Evolutionary conservation across 2,329 filamentous ascomycete genomes (phyloP).

Genomic region (Arachnopeziza araneosa): DNA sequence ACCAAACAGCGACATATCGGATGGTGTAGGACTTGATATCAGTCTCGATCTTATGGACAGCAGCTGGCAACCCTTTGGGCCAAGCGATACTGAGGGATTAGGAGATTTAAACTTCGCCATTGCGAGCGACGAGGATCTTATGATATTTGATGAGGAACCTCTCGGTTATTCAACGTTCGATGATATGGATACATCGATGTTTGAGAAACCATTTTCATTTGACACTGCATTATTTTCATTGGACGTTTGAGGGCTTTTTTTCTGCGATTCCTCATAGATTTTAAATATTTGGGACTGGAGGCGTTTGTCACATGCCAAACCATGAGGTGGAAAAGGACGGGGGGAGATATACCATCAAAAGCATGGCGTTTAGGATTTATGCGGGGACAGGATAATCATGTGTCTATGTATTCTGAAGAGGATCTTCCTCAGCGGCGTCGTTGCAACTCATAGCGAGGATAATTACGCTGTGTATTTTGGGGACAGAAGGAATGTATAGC

Average conservation of each 20-base stretch:
- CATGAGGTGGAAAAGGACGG: neutral
- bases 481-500: neutral
- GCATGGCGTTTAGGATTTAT: conserved; percentile 13
- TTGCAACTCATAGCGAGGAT: neutral
- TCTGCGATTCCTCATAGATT: conserved; percentile 6
- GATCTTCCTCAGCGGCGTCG: neutral
- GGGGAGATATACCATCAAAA: conserved; percentile 16
- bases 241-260: conserved; percentile 28
- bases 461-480: neutral
- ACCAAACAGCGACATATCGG: conserved; percentile 57
- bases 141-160: conserved; percentile 25
- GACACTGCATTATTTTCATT: conserved; percentile 42
- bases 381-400: neutral
- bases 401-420: neutral
- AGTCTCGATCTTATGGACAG: conserved; percentile 35
- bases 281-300: neutral
- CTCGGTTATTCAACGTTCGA: conserved; percentile 39
- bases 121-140: conserved; percentile 19
- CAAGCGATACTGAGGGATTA: conserved; percentile 38
- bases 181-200: conserved; percentile 40
- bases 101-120: conserved; percentile 37
- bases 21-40: conserved; percentile 48
- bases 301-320: neutral
- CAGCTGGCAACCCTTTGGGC: conserved; percentile 41
- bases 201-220: conserved; percentile 48